These are phyloP conservation scores for Coprinopsis strossmayeri DNA, from an alignment of 768 basidiomycete genomes.

Conservation along the genomic window DNA sequence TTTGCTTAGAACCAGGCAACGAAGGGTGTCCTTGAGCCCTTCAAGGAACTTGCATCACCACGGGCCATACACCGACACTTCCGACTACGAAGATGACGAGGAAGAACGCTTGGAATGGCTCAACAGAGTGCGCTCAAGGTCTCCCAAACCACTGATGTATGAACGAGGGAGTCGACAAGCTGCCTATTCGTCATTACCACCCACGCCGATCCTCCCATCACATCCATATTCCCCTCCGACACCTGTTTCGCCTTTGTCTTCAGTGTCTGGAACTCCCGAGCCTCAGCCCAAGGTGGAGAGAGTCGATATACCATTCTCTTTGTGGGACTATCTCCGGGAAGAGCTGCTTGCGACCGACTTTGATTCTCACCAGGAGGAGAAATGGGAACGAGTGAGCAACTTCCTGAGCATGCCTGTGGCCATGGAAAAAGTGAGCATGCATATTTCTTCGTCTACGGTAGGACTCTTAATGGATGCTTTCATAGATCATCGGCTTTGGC, in stretches of 20 bases:
- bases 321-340: conserved; percentile 90
- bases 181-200: conserved; percentile 67
- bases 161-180: conserved; percentile 30
- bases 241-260: conserved; percentile 22
- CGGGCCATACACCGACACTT: conserved; percentile 21
- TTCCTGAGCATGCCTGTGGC: conserved; percentile 90
- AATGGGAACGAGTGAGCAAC: conserved; percentile 95
- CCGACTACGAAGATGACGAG: conserved; percentile 24
- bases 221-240: conserved; percentile 27
- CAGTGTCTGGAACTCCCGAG: conserved; percentile 15
- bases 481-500: conserved; percentile 85
- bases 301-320: conserved; percentile 53
- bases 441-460: neutral
- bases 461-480: neutral
- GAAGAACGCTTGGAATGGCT: conserved; percentile 10
- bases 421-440: conserved; percentile 71
- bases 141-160: conserved; percentile 20
- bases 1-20: conserved; percentile 13
- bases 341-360: conserved; percentile 90
- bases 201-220: conserved; percentile 59
- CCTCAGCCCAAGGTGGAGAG: conserved; percentile 17
- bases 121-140: conserved; percentile 20
- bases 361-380: conserved; percentile 88
- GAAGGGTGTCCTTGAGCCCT: conserved; percentile 24
- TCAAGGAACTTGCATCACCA: conserved; percentile 18